Percentiles rank a stretch among this genome's conserved stretches.
phyloP scores from a whole-genome alignment of 176 grass and related monocot genomes.

The Aechmea fasciata region DNA sequence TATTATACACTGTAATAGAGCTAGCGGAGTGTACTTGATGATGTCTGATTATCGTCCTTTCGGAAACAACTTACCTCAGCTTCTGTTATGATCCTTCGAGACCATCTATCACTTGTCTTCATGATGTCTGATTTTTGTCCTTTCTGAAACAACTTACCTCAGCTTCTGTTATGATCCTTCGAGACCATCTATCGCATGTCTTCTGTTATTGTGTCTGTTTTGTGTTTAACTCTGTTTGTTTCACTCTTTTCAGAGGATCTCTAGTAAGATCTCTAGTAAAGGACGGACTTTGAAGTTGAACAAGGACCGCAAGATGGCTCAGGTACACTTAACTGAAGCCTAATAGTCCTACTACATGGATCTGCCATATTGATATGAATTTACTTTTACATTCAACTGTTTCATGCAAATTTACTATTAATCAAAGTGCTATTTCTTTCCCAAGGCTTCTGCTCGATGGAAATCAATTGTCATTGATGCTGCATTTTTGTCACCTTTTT shows the following conservation, averaged over 20 bases:
- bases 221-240: background rate
- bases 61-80: background rate
- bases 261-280: conserved; percentile 60
- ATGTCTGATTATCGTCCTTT: background rate
- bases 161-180: background rate
- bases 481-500: no score
- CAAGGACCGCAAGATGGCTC: conserved; percentile 64
- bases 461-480: no score
- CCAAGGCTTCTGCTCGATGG: no score
- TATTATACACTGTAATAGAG: no score
- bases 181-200: background rate
- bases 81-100: background rate
- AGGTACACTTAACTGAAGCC: conserved; percentile 28
- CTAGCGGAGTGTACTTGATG: background rate
- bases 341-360: background rate
- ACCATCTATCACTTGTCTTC: background rate
- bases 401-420: no score
- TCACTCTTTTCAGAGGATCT: conserved; percentile 59
- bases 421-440: no score
- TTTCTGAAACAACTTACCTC: background rate
- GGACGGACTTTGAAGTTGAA: conserved; percentile 63
- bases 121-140: background rate
- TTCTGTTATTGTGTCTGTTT: background rate
- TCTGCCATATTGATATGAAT: background rate
- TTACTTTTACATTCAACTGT: background rate